Evolutionary conservation across 495 filamentous ascomycete species (phyloP).

Genomic region (Xylaria cubensis): DNA sequence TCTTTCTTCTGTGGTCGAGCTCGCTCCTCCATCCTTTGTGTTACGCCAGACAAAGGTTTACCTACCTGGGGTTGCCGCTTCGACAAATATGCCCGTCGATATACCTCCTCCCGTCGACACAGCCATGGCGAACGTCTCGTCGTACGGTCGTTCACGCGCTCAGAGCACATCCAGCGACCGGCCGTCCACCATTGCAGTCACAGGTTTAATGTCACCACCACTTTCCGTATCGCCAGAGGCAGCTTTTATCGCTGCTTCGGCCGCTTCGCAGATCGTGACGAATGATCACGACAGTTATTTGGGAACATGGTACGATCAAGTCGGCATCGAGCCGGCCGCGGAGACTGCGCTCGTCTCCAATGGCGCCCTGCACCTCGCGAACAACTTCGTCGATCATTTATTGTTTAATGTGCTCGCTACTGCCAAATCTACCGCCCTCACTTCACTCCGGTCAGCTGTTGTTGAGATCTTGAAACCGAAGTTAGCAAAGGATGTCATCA

Average conservation of each 20-base stretch:
- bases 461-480: slow-evolving; percentile 86
- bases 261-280: slow-evolving; percentile 90
- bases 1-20: slow-evolving; percentile 28
- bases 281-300: slow-evolving; percentile 80
- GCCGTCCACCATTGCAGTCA: slow-evolving; percentile 53
- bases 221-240: slow-evolving; percentile 76
- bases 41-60: slow-evolving; percentile 33
- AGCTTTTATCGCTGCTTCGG: slow-evolving; percentile 86
- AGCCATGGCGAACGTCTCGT: slow-evolving; percentile 50
- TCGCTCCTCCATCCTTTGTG: slow-evolving; percentile 35
- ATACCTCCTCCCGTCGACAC: slow-evolving; percentile 41
- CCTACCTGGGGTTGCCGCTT: slow-evolving; percentile 36
- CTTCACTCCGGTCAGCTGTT: slow-evolving; percentile 80
- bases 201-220: slow-evolving; percentile 65
- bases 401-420: slow-evolving; percentile 84
- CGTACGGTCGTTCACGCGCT: slow-evolving; percentile 45
- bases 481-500: slow-evolving; percentile 85
- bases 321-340: slow-evolving; percentile 65
- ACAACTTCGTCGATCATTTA: slow-evolving; percentile 92
- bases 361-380: slow-evolving; percentile 78
- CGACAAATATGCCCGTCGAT: slow-evolving; percentile 38
- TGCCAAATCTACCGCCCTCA: slow-evolving; percentile 82
- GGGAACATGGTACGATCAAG: slow-evolving; percentile 68
- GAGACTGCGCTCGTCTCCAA: slow-evolving; percentile 77
- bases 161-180: slow-evolving; percentile 64